phyloP scores from a whole-genome alignment of 768 basidiomycete species.

The Cantharellus anzutake region DNA sequence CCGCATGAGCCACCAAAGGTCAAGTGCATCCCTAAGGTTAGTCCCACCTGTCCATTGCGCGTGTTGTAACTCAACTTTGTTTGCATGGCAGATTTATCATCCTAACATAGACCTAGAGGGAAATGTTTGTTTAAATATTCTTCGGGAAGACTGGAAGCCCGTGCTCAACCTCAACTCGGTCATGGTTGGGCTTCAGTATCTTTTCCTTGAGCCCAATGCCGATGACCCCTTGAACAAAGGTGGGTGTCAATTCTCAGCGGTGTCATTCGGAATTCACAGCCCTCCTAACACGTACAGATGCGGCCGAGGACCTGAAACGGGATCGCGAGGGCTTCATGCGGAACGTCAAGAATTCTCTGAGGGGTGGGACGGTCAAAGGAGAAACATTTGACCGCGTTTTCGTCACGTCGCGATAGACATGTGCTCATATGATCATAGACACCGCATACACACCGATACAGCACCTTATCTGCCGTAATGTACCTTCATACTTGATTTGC shows the following conservation, averaged over 20 bases:
- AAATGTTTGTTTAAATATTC: constrained; percentile 95
- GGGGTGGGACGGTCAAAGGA: constrained; percentile 59
- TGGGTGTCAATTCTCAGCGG: constrained; percentile 18
- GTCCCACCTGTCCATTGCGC: constrained; percentile 12
- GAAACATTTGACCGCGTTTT: constrained; percentile 60
- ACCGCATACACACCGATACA: background rate
- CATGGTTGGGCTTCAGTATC: constrained; percentile 95
- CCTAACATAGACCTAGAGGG: constrained; percentile 97
- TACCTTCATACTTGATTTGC: background rate
- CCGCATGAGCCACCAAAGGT: constrained; percentile 99
- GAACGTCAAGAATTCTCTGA: constrained; percentile 80
- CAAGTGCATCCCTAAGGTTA: constrained; percentile 84
- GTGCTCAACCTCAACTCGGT: constrained; percentile 94
- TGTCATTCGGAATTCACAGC: background rate
- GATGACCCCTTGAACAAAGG: constrained; percentile 99
- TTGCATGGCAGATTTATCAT: constrained; percentile 68
- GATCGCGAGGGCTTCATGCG: constrained; percentile 65
- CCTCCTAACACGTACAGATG: constrained; percentile 41
- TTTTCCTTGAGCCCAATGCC: constrained; percentile 96
- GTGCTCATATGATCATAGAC: background rate
- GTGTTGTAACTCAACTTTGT: background rate
- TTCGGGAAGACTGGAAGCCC: constrained; percentile 99
- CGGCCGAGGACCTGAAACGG: constrained; percentile 83
- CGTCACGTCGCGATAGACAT: constrained; percentile 3
- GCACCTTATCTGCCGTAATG: background rate